A percentile compares a stretch with the other conserved stretches of the same genome.
Conservation (phyloP, 75 land plant species). For the Pinus tabuliformis region DNA sequence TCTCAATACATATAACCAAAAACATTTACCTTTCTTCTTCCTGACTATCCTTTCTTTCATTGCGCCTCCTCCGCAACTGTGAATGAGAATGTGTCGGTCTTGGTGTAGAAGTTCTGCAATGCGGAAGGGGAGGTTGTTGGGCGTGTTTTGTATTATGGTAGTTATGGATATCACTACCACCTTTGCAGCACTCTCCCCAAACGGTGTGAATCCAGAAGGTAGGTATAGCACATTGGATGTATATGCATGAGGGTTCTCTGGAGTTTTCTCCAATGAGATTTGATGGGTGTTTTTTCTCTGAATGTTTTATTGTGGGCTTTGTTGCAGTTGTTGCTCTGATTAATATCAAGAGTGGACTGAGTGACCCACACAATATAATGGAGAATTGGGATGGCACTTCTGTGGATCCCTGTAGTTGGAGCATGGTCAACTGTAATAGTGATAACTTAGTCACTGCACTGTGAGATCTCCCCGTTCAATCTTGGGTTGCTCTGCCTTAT, state of each 20-base stretch:
- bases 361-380: slow-evolving; percentile 54
- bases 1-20: not conserved
- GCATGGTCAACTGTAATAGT: slow-evolving; percentile 48
- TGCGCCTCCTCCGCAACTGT: not conserved
- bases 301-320: not conserved
- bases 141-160: not conserved
- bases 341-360: slow-evolving; percentile 35
- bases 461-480: slow-evolving; percentile 21
- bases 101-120: not conserved
- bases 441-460: slow-evolving; percentile 43
- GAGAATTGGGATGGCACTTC: slow-evolving; percentile 61
- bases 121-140: not conserved
- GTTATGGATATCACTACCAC: not conserved
- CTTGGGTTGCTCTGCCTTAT: not conserved
- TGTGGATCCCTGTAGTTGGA: slow-evolving; percentile 78
- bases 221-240: not conserved
- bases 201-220: slow-evolving; percentile 53
- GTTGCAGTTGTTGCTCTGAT: slow-evolving; percentile 38
- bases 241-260: not conserved
- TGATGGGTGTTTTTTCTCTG: not conserved
- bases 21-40: not conserved
- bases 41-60: not conserved
- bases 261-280: not conserved
- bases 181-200: slow-evolving; percentile 31
- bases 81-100: not conserved